Evolutionary conservation across 2,329 filamentous ascomycete genomes (phyloP), one percentile per base, ranked within the genome.

Genomic region (Bipolaris gigantea): DNA sequence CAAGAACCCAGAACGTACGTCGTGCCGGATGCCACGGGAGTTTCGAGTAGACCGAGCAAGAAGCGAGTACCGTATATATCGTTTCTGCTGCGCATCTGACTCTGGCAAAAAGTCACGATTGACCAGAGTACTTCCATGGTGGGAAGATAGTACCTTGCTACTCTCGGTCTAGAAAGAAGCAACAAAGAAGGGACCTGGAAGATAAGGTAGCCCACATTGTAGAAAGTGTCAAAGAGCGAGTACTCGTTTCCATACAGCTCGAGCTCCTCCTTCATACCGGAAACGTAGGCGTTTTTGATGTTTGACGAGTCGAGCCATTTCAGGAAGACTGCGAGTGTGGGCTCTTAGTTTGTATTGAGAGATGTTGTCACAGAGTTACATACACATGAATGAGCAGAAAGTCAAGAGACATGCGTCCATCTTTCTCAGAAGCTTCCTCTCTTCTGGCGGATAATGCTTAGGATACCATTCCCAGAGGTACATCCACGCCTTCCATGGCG

Each of bases 221-320:
- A 74, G 38, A 72, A 85, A 0, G 88, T 77, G 35, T 70, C 67
- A 47, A 73, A 73, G 1, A 72, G 60, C 1, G 67, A 75, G 57
- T 89, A 89, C 62, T 88, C 78, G 49, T 88, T 85, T 2, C 83
- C 85, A 19, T 70, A 65, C n/a, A 75, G 63, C 4, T 61, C 49
- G 2, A 72, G 55, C 34, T 72, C 67, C 46, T 66, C 65, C 34
- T 64, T 72, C 57, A 74, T 69, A 34, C 72, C 71, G 5, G 71
- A 71, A 5, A 78, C 72, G 30, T 73, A 73, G 55, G 69, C 77
- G 77, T 84, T 87, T 39, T 66, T 69, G 59, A 73, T 66, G 48
- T 73, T 73, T n/a, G 64, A 67, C 8, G 64, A 68, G 52, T 73
- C 71, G 44, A 75, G 64, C 67, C 72, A 74, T 57, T 74, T 74